A percentile compares a stretch with the other conserved stretches of the same genome.
These are phyloP conservation scores for Stentor coeruleus DNA, from an alignment of 73 alveolate genomes.

Conservation along the genomic window DNA sequence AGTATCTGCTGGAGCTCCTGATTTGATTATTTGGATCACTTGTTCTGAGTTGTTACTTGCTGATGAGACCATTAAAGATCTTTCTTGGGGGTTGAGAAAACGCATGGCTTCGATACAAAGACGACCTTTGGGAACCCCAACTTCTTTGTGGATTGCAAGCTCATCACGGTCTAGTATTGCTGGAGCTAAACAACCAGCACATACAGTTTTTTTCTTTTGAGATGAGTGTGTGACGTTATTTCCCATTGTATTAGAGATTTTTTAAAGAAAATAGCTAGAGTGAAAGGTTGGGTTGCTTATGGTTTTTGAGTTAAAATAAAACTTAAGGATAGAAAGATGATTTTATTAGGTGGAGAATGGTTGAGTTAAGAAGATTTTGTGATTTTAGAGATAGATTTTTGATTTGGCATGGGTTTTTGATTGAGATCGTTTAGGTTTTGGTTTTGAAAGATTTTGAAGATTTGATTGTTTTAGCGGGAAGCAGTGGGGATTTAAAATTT, in stretches of 20 bases:
- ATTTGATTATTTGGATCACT: neutral
- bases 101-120: neutral
- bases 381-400: too few relatives aligned
- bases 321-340: too few relatives aligned
- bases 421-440: too few relatives aligned
- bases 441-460: too few relatives aligned
- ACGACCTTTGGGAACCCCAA: slow-evolving; percentile 17
- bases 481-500: too few relatives aligned
- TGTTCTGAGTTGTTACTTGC: neutral
- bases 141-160: slow-evolving; percentile 27
- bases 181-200: neutral
- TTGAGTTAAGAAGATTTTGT: too few relatives aligned
- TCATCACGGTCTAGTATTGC: slow-evolving; percentile 22
- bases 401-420: too few relatives aligned
- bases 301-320: too few relatives aligned
- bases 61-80: slow-evolving; percentile 16
- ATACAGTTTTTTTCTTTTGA: neutral
- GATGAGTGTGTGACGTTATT: neutral
- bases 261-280: too few relatives aligned
- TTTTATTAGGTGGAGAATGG: too few relatives aligned
- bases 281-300: too few relatives aligned
- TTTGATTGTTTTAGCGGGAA: too few relatives aligned
- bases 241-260: neutral
- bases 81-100: neutral
- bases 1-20: slow-evolving; percentile 28